A percentile compares a stretch with the other conserved stretches of the same genome.
phyloP scores from a whole-genome alignment of 2,329 filamentous ascomycete genomes.

The Amesomyces nigricolor region DNA sequence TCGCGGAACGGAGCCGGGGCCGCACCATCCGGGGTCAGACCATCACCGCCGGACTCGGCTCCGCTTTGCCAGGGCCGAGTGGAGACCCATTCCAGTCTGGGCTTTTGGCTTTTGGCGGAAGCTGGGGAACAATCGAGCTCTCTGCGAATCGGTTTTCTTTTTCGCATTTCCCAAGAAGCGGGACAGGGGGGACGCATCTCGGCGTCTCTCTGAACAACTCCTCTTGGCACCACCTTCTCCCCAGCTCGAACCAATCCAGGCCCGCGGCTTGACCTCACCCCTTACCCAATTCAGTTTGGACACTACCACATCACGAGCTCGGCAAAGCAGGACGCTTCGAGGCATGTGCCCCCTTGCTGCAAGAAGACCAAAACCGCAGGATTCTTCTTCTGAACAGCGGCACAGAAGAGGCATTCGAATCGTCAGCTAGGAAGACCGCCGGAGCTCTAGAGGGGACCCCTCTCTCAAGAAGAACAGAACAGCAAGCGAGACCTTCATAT shows the following conservation, averaged over 20 bases:
- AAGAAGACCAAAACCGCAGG: no score
- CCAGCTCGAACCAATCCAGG: neutral
- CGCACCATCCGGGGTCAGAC: no score
- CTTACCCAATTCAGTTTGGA: neutral
- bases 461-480: neutral
- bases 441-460: no score
- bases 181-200: neutral
- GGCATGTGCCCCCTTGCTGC: neutral
- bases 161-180: neutral
- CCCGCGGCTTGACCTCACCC: conserved; percentile 1
- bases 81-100: no score
- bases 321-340: neutral
- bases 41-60: no score
- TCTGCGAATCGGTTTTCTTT: neutral
- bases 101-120: neutral
- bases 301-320: neutral
- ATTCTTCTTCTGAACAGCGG: no score
- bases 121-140: neutral
- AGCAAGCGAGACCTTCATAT: neutral
- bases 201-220: neutral
- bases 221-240: neutral
- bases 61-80: no score
- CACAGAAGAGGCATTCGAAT: no score
- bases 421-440: no score
- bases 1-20: no score